Evolutionary conservation across 1,139 yeast species (phyloP), one percentile per base, ranked within the genome.

Genomic region (Scheffersomyces stambukii): DNA sequence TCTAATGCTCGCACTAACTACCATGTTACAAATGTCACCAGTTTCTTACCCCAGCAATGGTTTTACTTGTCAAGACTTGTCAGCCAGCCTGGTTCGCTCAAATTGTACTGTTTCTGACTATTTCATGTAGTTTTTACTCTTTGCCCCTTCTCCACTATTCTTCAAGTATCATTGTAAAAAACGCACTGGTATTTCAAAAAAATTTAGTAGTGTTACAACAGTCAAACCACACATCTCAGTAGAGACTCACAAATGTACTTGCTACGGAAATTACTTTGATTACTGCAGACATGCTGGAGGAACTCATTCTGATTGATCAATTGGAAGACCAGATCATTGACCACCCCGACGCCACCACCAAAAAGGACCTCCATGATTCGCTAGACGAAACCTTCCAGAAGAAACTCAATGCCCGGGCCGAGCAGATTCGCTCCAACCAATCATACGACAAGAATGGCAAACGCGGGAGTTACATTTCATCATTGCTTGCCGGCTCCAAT

Each of bases 281-380:
- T 16, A 6, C 8, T 16, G 19, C 19, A 5, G 23, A 9, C 9
- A 14, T 5, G 14, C 12, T 16, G 15, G 58, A 61, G 26, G 66
- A 61, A 29, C 52, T 48, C 28, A 54, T 55, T 17, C 67, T 62
- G 64, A 62, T 67, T 10, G 75, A 68, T 40, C 52, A 56, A 36
- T 48, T 68, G 11, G 75, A 68, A 39, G 74, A 67, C 38, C 67
- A 61, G 47, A 52, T 68, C 36, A 67, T 68, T 8, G 74, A 67
- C 38, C 65, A 67, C 41, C 71, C 72, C 0, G 70, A 64, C 38
- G 64, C 60, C 1, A 36, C 45, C n/a, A 61, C 72, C 4, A 45
- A 48, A 31, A 54, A 45, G 28, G 67, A 46, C 26, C 54, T 59
- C 30, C 51, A 38, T 14, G 62, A 54, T 8, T 50, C 63, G 1